phyloP scores from a whole-genome alignment of 1,139 yeast species.

The Lodderomyces pseudojiufengensis region DNA sequence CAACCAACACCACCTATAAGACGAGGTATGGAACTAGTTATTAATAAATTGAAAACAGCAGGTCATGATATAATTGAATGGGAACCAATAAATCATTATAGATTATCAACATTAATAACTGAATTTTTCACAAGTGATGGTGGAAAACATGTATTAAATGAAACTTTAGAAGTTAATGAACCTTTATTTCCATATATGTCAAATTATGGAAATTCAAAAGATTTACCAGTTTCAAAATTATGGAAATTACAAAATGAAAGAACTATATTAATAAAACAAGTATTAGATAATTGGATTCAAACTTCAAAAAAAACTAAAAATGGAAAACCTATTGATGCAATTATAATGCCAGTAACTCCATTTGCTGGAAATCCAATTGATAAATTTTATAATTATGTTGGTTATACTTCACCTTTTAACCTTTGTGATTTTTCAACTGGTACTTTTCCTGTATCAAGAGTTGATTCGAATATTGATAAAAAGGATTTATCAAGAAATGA shows the following conservation, averaged over 20 bases:
- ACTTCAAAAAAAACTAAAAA: constrained; percentile 29
- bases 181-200: constrained; percentile 38
- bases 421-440: constrained; percentile 57
- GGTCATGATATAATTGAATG: constrained; percentile 38
- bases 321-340: constrained; percentile 46
- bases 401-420: constrained; percentile 59
- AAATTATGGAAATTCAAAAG: constrained; percentile 27
- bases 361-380: constrained; percentile 45
- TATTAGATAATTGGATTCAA: constrained; percentile 35
- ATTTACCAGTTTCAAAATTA: constrained; percentile 33
- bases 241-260: constrained; percentile 42
- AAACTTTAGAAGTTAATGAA: constrained; percentile 42
- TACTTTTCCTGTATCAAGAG: constrained; percentile 54
- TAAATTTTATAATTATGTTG: constrained; percentile 31
- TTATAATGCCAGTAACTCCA: constrained; percentile 46
- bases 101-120: constrained; percentile 34
- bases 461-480: constrained; percentile 41
- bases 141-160: constrained; percentile 28
- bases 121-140: constrained; percentile 48
- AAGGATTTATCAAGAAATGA: constrained; percentile 16
- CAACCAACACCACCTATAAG: constrained; percentile 54
- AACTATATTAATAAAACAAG: constrained; percentile 28
- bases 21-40: constrained; percentile 28
- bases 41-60: constrained; percentile 24
- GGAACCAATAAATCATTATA: constrained; percentile 39